These are phyloP conservation scores for Penicillium desertorum DNA, from an alignment of 495 filamentous ascomycete species.

Conservation along the genomic window DNA sequence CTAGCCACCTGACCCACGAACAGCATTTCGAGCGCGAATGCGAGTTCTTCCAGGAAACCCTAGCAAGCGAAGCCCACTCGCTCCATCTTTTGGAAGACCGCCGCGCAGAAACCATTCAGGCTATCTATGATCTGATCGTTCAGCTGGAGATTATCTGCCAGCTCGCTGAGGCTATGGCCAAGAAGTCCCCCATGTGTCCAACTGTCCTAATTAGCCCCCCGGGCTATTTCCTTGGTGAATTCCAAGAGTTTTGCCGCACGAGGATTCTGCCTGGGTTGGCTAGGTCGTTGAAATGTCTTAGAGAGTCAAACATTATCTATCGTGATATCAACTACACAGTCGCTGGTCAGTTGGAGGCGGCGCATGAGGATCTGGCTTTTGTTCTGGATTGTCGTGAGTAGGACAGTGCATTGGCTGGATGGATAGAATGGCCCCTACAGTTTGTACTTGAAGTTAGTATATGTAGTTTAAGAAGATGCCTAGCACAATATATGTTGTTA, in stretches of 20 bases:
- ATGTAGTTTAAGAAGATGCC: background rate
- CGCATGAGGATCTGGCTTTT: background rate
- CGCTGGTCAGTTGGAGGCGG: background rate
- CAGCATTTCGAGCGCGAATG: conserved; percentile 2
- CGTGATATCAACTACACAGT: background rate
- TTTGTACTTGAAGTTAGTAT: background rate
- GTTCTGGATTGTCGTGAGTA: conserved; percentile 1
- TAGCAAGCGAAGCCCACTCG: background rate
- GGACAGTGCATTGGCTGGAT: background rate
- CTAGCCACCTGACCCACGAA: background rate
- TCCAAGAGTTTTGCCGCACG: background rate
- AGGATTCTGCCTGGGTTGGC: background rate
- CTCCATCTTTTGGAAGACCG: background rate
- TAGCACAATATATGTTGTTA: background rate
- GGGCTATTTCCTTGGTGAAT: background rate
- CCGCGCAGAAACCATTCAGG: background rate
- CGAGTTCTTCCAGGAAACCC: background rate
- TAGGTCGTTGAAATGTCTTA: background rate
- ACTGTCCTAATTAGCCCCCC: background rate
- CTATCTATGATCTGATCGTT: background rate
- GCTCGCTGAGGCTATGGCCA: background rate
- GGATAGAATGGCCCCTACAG: background rate
- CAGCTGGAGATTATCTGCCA: background rate
- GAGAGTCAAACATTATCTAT: background rate
- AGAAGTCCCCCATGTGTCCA: background rate